Evolutionary conservation across 2,329 filamentous ascomycete species (phyloP), one percentile per base, ranked within the genome.

Genomic region (Fusarium hostae): DNA sequence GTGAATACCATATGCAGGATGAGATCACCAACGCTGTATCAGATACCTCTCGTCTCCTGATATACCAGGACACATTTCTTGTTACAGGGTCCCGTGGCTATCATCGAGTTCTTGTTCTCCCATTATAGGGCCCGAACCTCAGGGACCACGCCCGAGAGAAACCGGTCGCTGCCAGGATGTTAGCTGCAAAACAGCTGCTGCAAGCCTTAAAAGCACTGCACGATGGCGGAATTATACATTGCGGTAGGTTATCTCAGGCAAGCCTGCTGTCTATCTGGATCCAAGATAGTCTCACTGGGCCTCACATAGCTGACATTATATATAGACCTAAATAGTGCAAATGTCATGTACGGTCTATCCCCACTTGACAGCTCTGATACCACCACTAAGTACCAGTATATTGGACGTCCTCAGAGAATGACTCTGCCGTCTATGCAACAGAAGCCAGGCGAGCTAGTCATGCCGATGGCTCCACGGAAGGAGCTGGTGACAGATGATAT

Each of bases 21-120:
- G 55, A 64, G 18, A 59, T 67, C 30, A 13, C 24, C 9, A n/a
- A 28, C 22, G 39, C 41, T 24, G 50, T 68, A 34, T 34, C 13
- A 18, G 47, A 68, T 48, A 64, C 50, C 28, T 40, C 34, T 28
- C 41, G 28, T 34, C 60, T 68, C 22, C 35, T 61, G 24, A 4
- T 58, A 5, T 61, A 40, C 32, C 24, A 48, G 13, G 56, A 61
- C 10, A 57, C 48, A 3, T 68, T 68, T 34, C 45, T 54, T 18
- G 35, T 68, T 9, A 8, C 4, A 34, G 60, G 32, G 41, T 37
- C 32, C 39, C 22, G 24, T 20, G 39, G 47, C 13, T 15, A 30
- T 39, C 47, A 60, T 30, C 43, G 59, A 34, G 63, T 70, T 16
- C 56, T 70, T 48, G 45, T 62, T 34, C 52, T 70, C 28, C 63